Evolutionary conservation across 768 basidiomycete species (phyloP), one percentile per base, ranked within the genome.

Genomic region (Russula sp.): DNA sequence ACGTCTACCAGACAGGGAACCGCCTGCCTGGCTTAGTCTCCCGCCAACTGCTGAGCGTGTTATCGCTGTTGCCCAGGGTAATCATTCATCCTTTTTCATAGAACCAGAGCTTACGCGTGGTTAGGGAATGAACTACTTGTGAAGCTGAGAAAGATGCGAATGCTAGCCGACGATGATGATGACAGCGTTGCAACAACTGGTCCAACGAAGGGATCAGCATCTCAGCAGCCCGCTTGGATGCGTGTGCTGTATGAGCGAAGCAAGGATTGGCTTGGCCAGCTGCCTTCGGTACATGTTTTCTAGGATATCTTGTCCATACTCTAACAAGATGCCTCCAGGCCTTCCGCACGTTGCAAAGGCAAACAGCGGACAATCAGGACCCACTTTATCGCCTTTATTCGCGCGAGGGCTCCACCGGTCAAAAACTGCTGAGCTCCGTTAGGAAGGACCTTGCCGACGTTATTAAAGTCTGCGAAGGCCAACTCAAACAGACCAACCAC

Each of bases 211-310:
- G 78, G 83, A 20, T 82, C 85, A 66, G 75, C 84, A 1, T 82
- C 86, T 2, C 85, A 89, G 59, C 89, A 91, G 71, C 95, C 96
- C 22, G 90, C 88, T 1, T 99, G 96, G 96, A 98, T 98, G 96
- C 84, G 89, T 37, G 79, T 82, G 20, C 77, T 98, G 45, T 79
- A 87, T 55, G 87, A 89, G 58, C 86, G 91, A 45, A 91, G 93
- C 71, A 79, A 83, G 45, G 90, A 91, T 71, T 96, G 94, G 93
- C 80, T 94, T 55, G 76, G 75, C 3, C 79, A 83, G 56, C 73
- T 98, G 4, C 96, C 95, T 42, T 74, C 80, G 48, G 94, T 94
- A 70, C 70, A 85, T 72, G 44, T 22, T 32, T 11, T 20, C 59
- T 5, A 16, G 9, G 0, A 3, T 7, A 37, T 57, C 6, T 35